These are phyloP conservation scores for Rhodotorula sp. DNA, from an alignment of 1,284 basidiomycete species.

Conservation along the genomic window DNA sequence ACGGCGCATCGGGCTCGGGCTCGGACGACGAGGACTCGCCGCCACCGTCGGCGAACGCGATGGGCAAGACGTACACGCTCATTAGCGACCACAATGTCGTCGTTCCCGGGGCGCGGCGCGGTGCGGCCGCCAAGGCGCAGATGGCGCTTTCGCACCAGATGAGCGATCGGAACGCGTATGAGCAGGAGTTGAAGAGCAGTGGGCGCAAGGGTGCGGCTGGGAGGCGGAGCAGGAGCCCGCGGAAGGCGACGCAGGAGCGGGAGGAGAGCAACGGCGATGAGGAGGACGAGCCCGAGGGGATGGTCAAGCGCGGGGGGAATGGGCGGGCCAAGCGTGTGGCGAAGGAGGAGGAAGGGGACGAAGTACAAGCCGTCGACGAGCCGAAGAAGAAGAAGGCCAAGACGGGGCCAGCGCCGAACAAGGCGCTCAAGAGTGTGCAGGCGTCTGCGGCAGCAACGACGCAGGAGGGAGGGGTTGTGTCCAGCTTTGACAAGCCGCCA, in stretches of 20 bases:
- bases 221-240: constrained; percentile 40
- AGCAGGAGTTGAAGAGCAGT: constrained; percentile 48
- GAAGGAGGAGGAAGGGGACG: constrained; percentile 7
- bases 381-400: constrained; percentile 3
- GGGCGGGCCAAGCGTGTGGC: constrained; percentile 21
- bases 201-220: constrained; percentile 16
- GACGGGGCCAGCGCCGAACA: background rate
- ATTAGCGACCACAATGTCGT: constrained; percentile 34
- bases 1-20: background rate
- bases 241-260: constrained; percentile 23
- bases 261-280: constrained; percentile 20
- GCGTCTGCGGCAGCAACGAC: constrained; percentile 10
- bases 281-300: constrained; percentile 28
- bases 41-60: constrained; percentile 20
- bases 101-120: constrained; percentile 45
- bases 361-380: constrained; percentile 15
- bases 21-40: constrained; percentile 10
- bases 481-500: constrained; percentile 39
- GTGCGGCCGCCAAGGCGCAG: constrained; percentile 67
- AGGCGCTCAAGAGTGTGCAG: constrained; percentile 12
- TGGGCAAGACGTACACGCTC: constrained; percentile 19
- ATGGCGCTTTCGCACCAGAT: constrained; percentile 66
- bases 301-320: constrained; percentile 15
- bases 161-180: constrained; percentile 70
- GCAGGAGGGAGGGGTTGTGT: constrained; percentile 30